Conservation (phyloP, 768 basidiomycete species). For the Cytidiella melzeri region DNA sequence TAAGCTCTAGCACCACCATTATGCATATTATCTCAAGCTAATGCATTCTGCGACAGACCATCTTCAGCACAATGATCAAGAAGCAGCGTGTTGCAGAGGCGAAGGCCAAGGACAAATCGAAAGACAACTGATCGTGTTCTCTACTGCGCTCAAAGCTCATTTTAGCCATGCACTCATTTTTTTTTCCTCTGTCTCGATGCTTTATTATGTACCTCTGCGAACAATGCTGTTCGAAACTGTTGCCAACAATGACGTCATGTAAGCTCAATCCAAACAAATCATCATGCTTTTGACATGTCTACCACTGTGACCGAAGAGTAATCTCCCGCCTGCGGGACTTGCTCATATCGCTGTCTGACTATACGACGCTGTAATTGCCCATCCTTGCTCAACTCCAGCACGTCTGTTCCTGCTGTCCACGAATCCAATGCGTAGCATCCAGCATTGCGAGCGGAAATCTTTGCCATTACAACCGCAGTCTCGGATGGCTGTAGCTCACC, state of each 20-base stretch:
- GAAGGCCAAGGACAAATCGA: constrained; percentile 41
- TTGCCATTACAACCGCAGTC: constrained; percentile 37
- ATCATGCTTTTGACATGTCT: constrained; percentile 13
- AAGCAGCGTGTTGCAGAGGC: constrained; percentile 40
- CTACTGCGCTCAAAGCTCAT: not conserved
- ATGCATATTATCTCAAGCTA: not conserved
- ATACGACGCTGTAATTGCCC: constrained; percentile 10
- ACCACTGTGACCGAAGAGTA: constrained; percentile 31
- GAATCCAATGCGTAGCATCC: constrained; percentile 59
- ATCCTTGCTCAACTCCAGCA: constrained; percentile 35
- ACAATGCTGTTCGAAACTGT: not conserved
- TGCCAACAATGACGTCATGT: not conserved
- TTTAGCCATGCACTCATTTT: not conserved
- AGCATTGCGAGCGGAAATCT: constrained; percentile 55
- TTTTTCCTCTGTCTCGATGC: too few species aligned
- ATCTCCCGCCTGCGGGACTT: constrained; percentile 27
- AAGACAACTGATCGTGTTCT: constrained; percentile 19
- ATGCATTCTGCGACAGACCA: constrained; percentile 39
- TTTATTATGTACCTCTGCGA: too few species aligned
- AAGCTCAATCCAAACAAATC: not conserved
- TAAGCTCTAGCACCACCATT: constrained; percentile 30
- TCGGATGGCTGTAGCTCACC: constrained; percentile 50
- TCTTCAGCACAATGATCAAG: constrained; percentile 72
- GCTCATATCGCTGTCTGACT: constrained; percentile 35
- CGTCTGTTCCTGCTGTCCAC: constrained; percentile 67